phyloP scores from a whole-genome alignment of 495 filamentous ascomycete species.

The Hypomontagnella monticulosa region DNA sequence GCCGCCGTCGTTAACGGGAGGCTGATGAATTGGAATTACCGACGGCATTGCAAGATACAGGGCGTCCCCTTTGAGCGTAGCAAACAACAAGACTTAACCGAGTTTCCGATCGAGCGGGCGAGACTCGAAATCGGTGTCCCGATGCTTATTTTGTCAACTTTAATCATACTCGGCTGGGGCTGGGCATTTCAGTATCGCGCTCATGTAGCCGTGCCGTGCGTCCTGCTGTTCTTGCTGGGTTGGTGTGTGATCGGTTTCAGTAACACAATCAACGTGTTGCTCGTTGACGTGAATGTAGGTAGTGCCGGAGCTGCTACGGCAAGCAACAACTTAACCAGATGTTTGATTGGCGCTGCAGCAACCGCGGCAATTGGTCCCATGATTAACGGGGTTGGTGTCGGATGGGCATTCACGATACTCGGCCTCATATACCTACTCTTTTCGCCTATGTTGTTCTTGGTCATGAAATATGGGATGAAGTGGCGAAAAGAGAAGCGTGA shows the following conservation, averaged over 20 bases:
- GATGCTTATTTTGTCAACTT: constrained; percentile 52
- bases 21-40: constrained; percentile 65
- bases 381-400: constrained; percentile 69
- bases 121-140: constrained; percentile 67
- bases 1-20: constrained; percentile 67
- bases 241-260: constrained; percentile 60
- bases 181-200: constrained; percentile 61
- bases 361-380: constrained; percentile 74
- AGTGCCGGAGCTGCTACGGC: constrained; percentile 72
- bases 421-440: constrained; percentile 62
- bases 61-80: constrained; percentile 58
- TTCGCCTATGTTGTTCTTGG: constrained; percentile 61
- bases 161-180: constrained; percentile 61
- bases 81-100: constrained; percentile 57
- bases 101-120: constrained; percentile 73
- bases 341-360: constrained; percentile 71
- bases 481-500: constrained; percentile 48
- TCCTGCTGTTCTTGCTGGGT: constrained; percentile 66
- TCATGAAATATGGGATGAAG: constrained; percentile 51
- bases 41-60: constrained; percentile 51
- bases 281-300: constrained; percentile 72
- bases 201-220: constrained; percentile 57
- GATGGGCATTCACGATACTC: constrained; percentile 77
- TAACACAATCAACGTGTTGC: constrained; percentile 61
- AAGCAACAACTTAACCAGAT: constrained; percentile 75